Base-by-base conservation (phyloP, 306 rosid species). In the Alnus rubra region DNA sequence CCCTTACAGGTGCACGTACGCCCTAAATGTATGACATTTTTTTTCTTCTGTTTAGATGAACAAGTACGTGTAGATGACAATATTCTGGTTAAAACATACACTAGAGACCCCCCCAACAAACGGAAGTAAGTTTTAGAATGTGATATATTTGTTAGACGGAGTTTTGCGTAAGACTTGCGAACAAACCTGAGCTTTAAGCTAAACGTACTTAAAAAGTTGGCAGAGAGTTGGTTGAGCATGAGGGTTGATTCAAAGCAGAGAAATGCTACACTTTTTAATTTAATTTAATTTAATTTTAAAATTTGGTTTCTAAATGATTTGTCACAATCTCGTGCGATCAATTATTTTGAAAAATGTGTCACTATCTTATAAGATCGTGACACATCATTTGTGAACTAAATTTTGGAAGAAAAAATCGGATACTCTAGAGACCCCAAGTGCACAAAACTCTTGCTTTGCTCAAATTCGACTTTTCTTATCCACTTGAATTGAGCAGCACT, bases 1-100 rank as follows among this genome's bases (percentile, higher is more conserved):
- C 79, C 98, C 98, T 84, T 93, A 93, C 82, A 90, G 98, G 98
- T 90, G 62, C 60, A 16, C 18, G 45, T 37, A 11, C 18, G 18
- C 12, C 49, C 55, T 30, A 30, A 28, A 73, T 31, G 42, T 75
- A 47, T 60, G 23, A 14, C 4, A 2, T 47, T 47, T 33, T 33
- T 3, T 33, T 31, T 35, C 33, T 33, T 14, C 3, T 63, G 42
- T 14, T 63, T 2, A 35, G 48, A 64, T 64, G 18, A 33, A 14
- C 14, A 60, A 23, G 28, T 23, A 23, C 28, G 28, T 31, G 28
- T 31, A 2, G 44, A 62, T n/a, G 9, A 33, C 18, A 30, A n/a
- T 30, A 30, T 23, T 10, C 16, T 30, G 14, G 44, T 62, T 7
- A 62, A 33, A 62, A 11, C 69, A 62, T 62, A 33, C 44, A 4